Evolutionary conservation across 108 stramenopile genomes (phyloP), one percentile per base, ranked within the genome.

Genomic region (Phaeodactylum tricornutum): DNA sequence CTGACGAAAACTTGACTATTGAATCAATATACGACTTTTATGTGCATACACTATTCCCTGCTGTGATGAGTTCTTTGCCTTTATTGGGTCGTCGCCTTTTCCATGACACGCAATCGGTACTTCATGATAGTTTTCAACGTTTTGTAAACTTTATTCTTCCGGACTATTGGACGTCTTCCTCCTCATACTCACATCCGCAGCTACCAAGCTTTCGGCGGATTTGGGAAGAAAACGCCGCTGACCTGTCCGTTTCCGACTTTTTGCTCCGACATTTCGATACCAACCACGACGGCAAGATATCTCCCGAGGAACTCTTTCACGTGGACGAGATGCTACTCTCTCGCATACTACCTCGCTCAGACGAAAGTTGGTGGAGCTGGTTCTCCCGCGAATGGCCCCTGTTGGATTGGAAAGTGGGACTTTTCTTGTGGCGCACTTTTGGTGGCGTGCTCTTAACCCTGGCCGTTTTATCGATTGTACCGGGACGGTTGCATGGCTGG

Each of bases 351-450:
- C 12, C 12, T 34, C 11, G 11, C 11, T 34, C 33, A 12, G 8
- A 8, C 11, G 8, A 8, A 12, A 11, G 8, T 11, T 34, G 33
- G 33, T 8, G 11, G 33, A 11, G 11, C 33, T 52, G 67, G 74
- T 61, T 66, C 49, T 40, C 59, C 33, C 43, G 55, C 33, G 53
- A 66, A 59, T 86, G 67, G 72, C 77, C 74, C 0, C 32, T 77
- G 0, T 62, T 81, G 30, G 81, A 87, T 46, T 76, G 80, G 73
- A 79, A 79, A 27, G 22, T 87, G 15, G 85, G 75, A 16, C 43
- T 71, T 0, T 79, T 77, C 40, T 37, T 87, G 9, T 82, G 78
- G 85, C 51, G 63, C 29, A 75, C 73, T 17, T 82, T 76, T 56
- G 72, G 72, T 16, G 80, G 80, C 1, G 44, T 77, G 5, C 26